phyloP scores from a whole-genome alignment of 2,329 filamentous ascomycete species.

The Curvularia spicifera region DNA sequence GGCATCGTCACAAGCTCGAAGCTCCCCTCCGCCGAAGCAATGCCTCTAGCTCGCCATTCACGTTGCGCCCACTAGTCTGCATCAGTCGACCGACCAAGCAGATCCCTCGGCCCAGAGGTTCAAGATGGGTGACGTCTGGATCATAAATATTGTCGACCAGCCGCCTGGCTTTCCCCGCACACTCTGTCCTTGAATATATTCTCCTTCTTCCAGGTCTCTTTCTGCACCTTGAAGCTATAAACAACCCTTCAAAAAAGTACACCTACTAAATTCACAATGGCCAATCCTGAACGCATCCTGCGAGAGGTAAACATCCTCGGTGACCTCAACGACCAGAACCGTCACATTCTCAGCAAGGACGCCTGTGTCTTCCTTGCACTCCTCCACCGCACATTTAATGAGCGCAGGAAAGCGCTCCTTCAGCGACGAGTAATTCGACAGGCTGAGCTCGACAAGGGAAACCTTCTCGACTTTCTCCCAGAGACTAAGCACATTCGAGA shows the following conservation, averaged over 20 bases:
- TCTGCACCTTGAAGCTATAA: conserved; percentile 15
- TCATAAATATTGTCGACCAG: conserved; percentile 37
- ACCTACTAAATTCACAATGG: conserved; percentile 36
- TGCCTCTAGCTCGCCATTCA: conserved; percentile 37
- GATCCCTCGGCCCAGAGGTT: conserved; percentile 44
- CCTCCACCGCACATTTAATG: conserved; percentile 93
- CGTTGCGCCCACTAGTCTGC: conserved; percentile 38
- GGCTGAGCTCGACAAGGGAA: conserved; percentile 88
- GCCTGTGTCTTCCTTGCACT: conserved; percentile 91
- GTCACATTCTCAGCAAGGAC: conserved; percentile 90
- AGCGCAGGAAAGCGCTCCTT: conserved; percentile 83
- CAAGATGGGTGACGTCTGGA: conserved; percentile 44
- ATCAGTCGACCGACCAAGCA: conserved; percentile 30
- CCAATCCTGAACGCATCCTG: conserved; percentile 72
- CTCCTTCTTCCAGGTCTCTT: conserved; percentile 16
- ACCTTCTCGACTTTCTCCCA: conserved; percentile 89
- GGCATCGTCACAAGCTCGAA: conserved; percentile 47
- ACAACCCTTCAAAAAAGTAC: conserved; percentile 14
- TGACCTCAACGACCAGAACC: conserved; percentile 75
- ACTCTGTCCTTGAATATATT: conserved; percentile 33
- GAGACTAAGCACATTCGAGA: conserved; percentile 96
- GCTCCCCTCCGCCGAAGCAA: conserved; percentile 40
- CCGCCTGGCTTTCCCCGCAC: conserved; percentile 36
- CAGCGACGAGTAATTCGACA: conserved; percentile 86
- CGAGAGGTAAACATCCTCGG: conserved; percentile 89